phyloP scores from a whole-genome alignment of 345 rosid genomes.

The Laguncularia racemosa region DNA sequence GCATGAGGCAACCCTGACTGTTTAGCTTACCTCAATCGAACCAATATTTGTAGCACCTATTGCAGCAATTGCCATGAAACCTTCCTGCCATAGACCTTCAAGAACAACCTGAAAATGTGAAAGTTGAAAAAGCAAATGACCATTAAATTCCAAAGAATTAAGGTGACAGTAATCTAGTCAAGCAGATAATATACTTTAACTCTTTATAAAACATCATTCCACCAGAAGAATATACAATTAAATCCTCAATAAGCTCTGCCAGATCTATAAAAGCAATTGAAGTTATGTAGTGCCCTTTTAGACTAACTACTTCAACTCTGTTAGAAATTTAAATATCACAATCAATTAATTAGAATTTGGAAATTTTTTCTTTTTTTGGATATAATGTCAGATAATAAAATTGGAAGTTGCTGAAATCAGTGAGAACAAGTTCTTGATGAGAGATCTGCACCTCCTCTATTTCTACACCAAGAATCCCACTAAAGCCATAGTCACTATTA shows the following conservation, averaged over 20 bases:
- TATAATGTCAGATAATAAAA: too few species aligned
- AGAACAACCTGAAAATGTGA: constrained; percentile 66
- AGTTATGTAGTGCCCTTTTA: too few species aligned
- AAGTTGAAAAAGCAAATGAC: neutral
- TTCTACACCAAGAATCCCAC: too few species aligned
- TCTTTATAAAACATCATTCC: too few species aligned
- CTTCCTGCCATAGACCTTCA: constrained; percentile 85
- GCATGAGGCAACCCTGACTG: neutral
- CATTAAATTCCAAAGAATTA: neutral
- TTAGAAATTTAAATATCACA: too few species aligned
- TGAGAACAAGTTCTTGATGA: neutral
- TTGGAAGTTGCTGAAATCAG: neutral
- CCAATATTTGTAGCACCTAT: constrained; percentile 95
- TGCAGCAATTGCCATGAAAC: constrained; percentile 88
- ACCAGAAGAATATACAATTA: too few species aligned
- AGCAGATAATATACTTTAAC: neutral
- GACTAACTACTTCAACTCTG: too few species aligned
- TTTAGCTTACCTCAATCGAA: constrained; percentile 66
- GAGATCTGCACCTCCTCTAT: neutral
- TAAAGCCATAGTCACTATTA: too few species aligned
- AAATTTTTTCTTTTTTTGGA: too few species aligned
- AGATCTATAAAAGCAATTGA: too few species aligned
- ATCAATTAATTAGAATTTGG: neutral
- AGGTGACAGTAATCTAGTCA: neutral
- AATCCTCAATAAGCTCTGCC: too few species aligned